Conservation (phyloP, 345 rosid genomes). For the Acer yangbiense region DNA sequence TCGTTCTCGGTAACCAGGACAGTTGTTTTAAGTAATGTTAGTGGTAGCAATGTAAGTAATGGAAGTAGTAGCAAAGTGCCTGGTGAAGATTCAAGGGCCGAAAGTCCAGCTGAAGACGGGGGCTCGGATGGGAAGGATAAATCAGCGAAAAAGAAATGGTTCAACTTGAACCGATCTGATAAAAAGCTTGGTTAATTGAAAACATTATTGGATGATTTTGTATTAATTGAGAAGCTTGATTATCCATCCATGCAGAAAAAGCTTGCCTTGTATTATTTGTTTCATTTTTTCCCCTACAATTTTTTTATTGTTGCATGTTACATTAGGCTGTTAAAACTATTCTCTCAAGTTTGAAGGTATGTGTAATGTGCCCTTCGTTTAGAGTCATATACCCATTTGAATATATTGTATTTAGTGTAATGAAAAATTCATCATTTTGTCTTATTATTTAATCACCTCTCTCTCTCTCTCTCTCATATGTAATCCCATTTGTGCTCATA, state of each 20-base stretch:
- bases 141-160: constrained; percentile 90
- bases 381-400: constrained; percentile 15
- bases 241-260: constrained; percentile 26
- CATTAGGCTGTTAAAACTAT: constrained; percentile 14
- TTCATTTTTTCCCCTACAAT: constrained; percentile 19
- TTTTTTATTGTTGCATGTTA: constrained; percentile 20
- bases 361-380: constrained; percentile 5
- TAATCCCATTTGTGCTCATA: background rate
- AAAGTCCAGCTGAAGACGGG: constrained; percentile 71
- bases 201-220: constrained; percentile 20
- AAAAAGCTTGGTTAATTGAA: constrained; percentile 60
- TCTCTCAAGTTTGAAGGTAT: constrained; percentile 13
- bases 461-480: background rate
- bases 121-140: constrained; percentile 81
- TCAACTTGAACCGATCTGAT: constrained; percentile 87
- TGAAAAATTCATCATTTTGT: constrained; percentile 11
- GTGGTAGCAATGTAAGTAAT: constrained; percentile 41
- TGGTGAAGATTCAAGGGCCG: constrained; percentile 63
- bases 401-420: constrained; percentile 19
- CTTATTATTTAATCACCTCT: background rate
- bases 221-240: constrained; percentile 18
- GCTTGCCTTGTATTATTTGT: constrained; percentile 37
- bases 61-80: constrained; percentile 68
- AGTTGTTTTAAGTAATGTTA: constrained; percentile 9
- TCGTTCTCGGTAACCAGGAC: constrained; percentile 63